Base-by-base conservation (phyloP, 176 grass and related monocot species). In the Phoenix roebelenii region DNA sequence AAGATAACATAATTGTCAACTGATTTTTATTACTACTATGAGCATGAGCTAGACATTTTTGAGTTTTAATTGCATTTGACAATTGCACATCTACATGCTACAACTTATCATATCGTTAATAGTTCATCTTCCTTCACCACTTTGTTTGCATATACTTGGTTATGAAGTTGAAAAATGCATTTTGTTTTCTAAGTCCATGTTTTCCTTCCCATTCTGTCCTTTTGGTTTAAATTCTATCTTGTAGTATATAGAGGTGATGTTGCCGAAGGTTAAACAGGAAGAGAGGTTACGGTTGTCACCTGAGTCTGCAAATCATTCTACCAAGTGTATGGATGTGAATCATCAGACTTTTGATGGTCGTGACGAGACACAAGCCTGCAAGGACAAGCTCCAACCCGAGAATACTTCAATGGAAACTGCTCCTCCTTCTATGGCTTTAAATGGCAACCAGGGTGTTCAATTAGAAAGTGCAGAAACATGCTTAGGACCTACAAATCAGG, bases 381-480 rank as follows among this genome's bases (percentile, higher is more conserved):
- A 52, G 16, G 60, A 23, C 32, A 60, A 77, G 48, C 30, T 57
- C 25, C 73, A 79, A 54, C 71, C 76, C 71, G 78, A 83, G 26
- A 82, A 82, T 74, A 39, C 79, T 70, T 75, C 86, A 22, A 84
- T 67, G 1, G 71, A 86, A 51, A 74, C 26, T 23, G 28, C 80
- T 72, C 71, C 75, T 76, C 73, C 76, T 48, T 87, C 83, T 54
- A 76, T 66, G 26, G 61, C 71, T 35, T 60, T 87, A 72, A 96
- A 84, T 74, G 73, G 54, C 22, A 67, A 57, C 74, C 78, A 72
- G 51, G 52, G 29, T 83, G 80, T 70, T 76, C 76, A 89, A 71
- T 85, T 80, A 22, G 88, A 85, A 77, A 93, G 72, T 56, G 69
- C 82, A 4, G 79, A 93, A 69, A 66, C 70, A 63, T 85, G 74